Base-by-base conservation (phyloP, 495 filamentous ascomycete genomes). In the Rusavskia elegans region DNA sequence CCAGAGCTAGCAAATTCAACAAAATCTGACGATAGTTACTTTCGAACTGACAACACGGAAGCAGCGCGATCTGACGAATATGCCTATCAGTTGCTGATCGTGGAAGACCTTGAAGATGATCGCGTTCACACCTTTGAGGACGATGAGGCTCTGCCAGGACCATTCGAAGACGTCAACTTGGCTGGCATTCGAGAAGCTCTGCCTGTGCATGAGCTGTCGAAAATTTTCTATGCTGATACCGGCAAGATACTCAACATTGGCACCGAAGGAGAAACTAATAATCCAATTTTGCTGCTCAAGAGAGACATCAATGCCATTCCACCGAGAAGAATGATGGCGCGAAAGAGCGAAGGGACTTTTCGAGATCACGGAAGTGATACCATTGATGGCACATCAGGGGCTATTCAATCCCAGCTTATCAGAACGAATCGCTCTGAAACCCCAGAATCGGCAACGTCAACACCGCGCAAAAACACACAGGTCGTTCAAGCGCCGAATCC, bases 191-290 rank as follows among this genome's bases (percentile, higher is more conserved):
- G 88, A 30, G 85, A 94, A 57, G 73, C 80, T 27, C 71, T 99
- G 6, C 92, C 93, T 0, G 82, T 99, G 32, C 82, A 93, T 62
- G 82, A 97, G 59, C 79, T 97, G 10, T 86, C 87, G 21, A 97
- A 93, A 59, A 92, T 99, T 23, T 97, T 99, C 65, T 99, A 97
- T 58, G 90, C 92, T 14, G 87, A 96, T 57, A 95, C 92, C 4
- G 89, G 93, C 23, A 85, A 84, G 61, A 89, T 99, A 17, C 75
- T 99, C 35, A 94, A 93, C 53, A 95, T 97, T 53, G 82, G 80
- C 35, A 78, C 75, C 37, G 79, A 87, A 30, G 80, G 80, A 5
- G 85, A 87, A 57, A 79, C 80, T 5, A 93, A 87, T 58, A 93
- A 82, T 54, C 89, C 93, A 0, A 80, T 97, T 0, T 71, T 99